phyloP scores from a whole-genome alignment of 805 yeast genomes.

The Saccharomycopsis vini region DNA sequence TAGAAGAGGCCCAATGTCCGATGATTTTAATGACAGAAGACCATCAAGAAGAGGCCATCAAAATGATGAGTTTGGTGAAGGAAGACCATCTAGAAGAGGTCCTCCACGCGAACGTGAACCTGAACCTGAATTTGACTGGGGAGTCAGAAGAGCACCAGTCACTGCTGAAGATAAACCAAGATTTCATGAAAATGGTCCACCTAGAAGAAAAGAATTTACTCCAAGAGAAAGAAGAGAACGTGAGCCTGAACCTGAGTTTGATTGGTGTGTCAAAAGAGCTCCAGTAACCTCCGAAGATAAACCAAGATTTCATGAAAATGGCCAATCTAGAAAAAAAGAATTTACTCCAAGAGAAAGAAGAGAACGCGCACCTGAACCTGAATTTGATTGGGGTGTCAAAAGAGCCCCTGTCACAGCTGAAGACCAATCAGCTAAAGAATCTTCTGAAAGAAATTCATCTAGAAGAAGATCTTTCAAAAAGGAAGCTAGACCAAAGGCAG shows the following conservation, averaged over 20 bases:
- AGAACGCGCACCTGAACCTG: constrained; percentile 27
- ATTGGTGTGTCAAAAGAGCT: constrained; percentile 45
- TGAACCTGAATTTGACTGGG: constrained; percentile 42
- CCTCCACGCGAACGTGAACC: constrained; percentile 26
- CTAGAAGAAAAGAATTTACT: constrained; percentile 21
- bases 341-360: not conserved
- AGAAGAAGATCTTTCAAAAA: no score
- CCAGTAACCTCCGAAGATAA: constrained; percentile 33
- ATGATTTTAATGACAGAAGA: constrained; percentile 51
- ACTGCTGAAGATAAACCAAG: constrained; percentile 8
- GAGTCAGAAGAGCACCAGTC: constrained; percentile 27
- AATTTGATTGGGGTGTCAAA: constrained; percentile 30
- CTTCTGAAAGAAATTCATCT: constrained; percentile 12
- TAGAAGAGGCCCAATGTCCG: constrained; percentile 21
- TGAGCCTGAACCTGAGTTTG: constrained; percentile 31
- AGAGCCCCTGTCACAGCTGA: constrained; percentile 11
- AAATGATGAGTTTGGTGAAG: constrained; percentile 26
- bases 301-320: constrained; percentile 23
- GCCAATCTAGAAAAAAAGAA: constrained; percentile 1
- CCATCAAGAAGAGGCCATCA: constrained; percentile 21
- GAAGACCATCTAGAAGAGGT: constrained; percentile 33
- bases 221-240: constrained; percentile 31
- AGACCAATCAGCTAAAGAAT: constrained; percentile 18
- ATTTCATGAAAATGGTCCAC: constrained; percentile 22
- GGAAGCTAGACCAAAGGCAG: constrained; percentile 17